phyloP scores from a whole-genome alignment of 345 rosid species.

The Triadica sebifera region DNA sequence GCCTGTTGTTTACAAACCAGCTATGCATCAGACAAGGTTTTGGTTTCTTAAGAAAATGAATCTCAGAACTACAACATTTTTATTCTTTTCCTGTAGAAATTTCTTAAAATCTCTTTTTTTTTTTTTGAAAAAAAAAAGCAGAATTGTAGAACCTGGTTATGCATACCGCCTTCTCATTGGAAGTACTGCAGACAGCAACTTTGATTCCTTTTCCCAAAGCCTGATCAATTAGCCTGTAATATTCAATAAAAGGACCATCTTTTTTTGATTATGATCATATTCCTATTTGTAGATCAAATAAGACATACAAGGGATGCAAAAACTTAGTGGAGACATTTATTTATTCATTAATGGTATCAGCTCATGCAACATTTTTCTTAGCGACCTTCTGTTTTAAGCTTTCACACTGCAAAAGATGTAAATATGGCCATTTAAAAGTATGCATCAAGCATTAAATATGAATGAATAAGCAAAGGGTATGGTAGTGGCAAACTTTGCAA shows the following conservation, averaged over 20 bases:
- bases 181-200: slow-evolving; percentile 95
- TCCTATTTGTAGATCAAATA: neutral
- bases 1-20: neutral
- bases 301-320: neutral
- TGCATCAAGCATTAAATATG: neutral
- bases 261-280: neutral
- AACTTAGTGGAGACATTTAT: neutral
- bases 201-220: slow-evolving; percentile 74
- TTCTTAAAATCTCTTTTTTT: neutral
- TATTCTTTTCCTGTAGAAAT: neutral
- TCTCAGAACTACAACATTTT: neutral
- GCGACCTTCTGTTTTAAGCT: neutral
- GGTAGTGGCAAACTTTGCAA: slow-evolving; percentile 61
- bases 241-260: neutral
- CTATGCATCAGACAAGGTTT: neutral
- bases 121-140: slow-evolving; percentile 11
- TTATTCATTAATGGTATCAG: neutral
- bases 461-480: slow-evolving; percentile 14
- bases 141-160: slow-evolving; percentile 50
- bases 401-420: neutral
- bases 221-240: slow-evolving; percentile 79
- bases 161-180: slow-evolving; percentile 99
- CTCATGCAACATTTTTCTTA: neutral
- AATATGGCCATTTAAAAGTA: neutral
- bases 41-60: slow-evolving; percentile 8